phyloP scores from a whole-genome alignment of 2,329 filamentous ascomycete species.

The Cercospora sp. region DNA sequence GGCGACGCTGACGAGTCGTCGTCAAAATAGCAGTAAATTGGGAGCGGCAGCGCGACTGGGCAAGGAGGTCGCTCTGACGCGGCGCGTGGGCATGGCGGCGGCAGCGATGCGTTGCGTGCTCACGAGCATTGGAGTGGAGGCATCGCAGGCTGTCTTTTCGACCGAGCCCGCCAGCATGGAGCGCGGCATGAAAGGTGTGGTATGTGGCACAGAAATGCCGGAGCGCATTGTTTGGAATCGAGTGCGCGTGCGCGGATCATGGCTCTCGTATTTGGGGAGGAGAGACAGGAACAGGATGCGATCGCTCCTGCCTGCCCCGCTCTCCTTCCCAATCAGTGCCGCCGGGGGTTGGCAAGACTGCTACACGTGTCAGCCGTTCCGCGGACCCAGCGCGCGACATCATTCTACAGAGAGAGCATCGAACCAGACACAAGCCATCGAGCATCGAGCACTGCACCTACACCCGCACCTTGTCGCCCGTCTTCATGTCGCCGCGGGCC shows the following conservation, averaged over 20 bases:
- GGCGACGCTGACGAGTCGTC: not conserved
- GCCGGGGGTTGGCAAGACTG: not conserved
- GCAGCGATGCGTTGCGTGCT: not conserved
- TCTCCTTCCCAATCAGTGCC: not conserved
- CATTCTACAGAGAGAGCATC: not conserved
- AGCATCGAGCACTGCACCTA: not conserved
- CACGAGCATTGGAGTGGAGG: no score
- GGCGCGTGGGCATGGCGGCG: not conserved
- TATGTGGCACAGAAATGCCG: not conserved
- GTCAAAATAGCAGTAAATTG: not conserved
- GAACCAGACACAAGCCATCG: not conserved
- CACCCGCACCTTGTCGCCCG: not conserved
- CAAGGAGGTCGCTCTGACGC: not conserved
- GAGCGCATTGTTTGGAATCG: not conserved
- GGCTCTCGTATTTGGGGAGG: not conserved
- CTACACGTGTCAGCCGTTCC: not conserved
- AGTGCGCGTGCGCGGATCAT: not conserved
- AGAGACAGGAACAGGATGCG: constrained; percentile 3
- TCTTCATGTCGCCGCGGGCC: not conserved
- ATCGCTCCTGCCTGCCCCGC: not conserved
- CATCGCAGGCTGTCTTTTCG: not conserved
- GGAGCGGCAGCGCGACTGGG: not conserved
- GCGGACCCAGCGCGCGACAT: not conserved
- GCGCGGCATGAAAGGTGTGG: not conserved
- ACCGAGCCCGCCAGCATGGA: not conserved